Base-by-base conservation (phyloP, 805 yeast genomes). In the Barnettozyma pratensis region DNA sequence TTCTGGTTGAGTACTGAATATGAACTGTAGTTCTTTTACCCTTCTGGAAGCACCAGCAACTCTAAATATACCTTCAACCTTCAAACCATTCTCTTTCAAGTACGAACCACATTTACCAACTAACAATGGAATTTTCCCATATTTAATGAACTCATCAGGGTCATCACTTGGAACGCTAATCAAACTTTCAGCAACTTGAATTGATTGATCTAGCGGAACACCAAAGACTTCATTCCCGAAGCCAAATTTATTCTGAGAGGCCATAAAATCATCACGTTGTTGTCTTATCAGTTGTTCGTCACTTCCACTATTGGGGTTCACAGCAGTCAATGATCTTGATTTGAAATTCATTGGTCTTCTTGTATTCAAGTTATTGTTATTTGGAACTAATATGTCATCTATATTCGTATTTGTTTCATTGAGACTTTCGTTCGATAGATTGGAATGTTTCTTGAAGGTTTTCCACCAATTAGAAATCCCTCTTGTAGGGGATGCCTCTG, bases 101-200 rank as follows among this genome's bases (percentile, higher is more conserved):
- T 69, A 91, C 0, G 87, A 83, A 1, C 98, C 97, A 69, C 99
- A 92, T 57, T 89, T 86, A 12, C 97, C 98, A n/a, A 94, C 95
- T 11, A 94, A 85, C 14, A 89, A 77, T 0, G 99, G 99, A 19
- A 94, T 87, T 46, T 82, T 74, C 26, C 98, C 99, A 63, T 88
- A 94, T 44, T 83, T 81, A 32, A 86, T 78, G 49, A 82, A 78
- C 29, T 82, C 83, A 53, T 80, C 80, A 41, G 78, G 65, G 57
- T 74, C 62, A 58, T 76, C 74, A 53, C 79, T 77, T 40, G 84
- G 72, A 7, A 86, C 79, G 36, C 83, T 78, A 46, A 89, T 86
- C 43, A 80, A 76, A 14, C 91, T 96, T 49, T 83, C 82, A 0
- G 98, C 96, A 51, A 83, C 76, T 34, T 75, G 67, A 43, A 92